Percentiles rank a stretch among this genome's conserved stretches.
Conservation (phyloP, 1,284 basidiomycete genomes). For the Leccinum proximum region DNA sequence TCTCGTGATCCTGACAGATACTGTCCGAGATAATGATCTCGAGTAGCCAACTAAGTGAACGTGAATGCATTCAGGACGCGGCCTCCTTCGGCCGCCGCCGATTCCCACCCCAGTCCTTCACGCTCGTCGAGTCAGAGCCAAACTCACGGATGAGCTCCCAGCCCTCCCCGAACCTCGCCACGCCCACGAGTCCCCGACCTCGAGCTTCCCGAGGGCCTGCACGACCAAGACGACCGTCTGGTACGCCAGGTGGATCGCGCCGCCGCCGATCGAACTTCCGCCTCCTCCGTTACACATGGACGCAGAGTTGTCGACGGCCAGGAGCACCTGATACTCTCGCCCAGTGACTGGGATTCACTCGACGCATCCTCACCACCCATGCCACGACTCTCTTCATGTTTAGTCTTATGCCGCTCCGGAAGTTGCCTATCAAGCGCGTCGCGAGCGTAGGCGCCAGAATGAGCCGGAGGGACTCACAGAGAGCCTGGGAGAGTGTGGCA, state of each 20-base stretch:
- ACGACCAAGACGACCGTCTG: constrained; percentile 93
- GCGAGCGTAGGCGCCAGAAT: constrained; percentile 96
- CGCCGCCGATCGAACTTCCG: constrained; percentile 74
- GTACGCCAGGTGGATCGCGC: constrained; percentile 92
- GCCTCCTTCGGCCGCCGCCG: constrained; percentile 28
- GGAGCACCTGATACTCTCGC: constrained; percentile 94
- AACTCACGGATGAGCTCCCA: constrained; percentile 91
- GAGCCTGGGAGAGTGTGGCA: too few relatives aligned
- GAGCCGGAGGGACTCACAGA: constrained; percentile 93
- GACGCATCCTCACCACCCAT: constrained; percentile 96
- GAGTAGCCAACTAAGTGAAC: constrained; percentile 98
- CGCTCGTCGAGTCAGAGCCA: constrained; percentile 52
- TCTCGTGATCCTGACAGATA: constrained; percentile 95
- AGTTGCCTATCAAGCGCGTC: constrained; percentile 95
- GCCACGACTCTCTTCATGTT: constrained; percentile 99
- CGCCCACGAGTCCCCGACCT: constrained; percentile 89
- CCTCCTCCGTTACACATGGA: constrained; percentile 92
- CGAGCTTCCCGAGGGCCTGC: constrained; percentile 88
- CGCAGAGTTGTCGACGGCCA: constrained; percentile 94
- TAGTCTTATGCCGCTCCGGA: constrained; percentile 95
- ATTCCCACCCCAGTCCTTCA: constrained; percentile 25
- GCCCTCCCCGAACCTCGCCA: constrained; percentile 88
- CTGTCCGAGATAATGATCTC: constrained; percentile 99
- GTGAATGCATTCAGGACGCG: constrained; percentile 79
- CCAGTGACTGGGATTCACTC: constrained; percentile 84